A percentile compares a stretch with the other conserved stretches of the same genome.
Conservation (phyloP, 2,329 filamentous ascomycete species). For the Fusarium dlaminii region DNA sequence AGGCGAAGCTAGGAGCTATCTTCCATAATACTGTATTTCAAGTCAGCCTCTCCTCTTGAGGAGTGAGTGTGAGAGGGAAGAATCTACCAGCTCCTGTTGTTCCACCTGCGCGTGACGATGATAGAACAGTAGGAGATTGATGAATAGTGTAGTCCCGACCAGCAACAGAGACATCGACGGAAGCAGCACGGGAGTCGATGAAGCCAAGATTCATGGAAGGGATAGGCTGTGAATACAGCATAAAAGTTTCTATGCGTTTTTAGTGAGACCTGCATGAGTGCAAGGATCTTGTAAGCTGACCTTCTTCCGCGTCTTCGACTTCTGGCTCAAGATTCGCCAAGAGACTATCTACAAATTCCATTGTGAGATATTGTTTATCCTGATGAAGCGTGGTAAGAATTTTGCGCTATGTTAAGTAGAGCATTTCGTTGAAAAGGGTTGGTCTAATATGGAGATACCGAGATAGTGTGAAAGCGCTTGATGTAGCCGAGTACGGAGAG, state of each 20-base stretch:
- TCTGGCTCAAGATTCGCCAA: constrained; percentile 52
- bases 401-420: background rate
- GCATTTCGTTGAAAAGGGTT: background rate
- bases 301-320: constrained; percentile 61
- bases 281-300: constrained; percentile 35
- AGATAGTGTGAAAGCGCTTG: background rate
- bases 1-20: constrained; percentile 83
- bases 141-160: constrained; percentile 77
- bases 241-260: constrained; percentile 77
- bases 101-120: constrained; percentile 74
- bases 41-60: constrained; percentile 4
- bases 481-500: background rate
- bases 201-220: constrained; percentile 85
- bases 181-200: constrained; percentile 74
- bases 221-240: constrained; percentile 81
- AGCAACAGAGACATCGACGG: constrained; percentile 73
- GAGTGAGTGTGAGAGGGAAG: background rate
- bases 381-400: background rate
- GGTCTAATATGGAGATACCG: background rate
- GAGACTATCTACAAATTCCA: constrained; percentile 37
- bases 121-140: constrained; percentile 85
- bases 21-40: constrained; percentile 80
- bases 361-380: background rate
- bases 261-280: constrained; percentile 3
- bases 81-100: constrained; percentile 62